phyloP scores from a whole-genome alignment of 2,329 filamentous ascomycete species.

The Penicillium sp. region DNA sequence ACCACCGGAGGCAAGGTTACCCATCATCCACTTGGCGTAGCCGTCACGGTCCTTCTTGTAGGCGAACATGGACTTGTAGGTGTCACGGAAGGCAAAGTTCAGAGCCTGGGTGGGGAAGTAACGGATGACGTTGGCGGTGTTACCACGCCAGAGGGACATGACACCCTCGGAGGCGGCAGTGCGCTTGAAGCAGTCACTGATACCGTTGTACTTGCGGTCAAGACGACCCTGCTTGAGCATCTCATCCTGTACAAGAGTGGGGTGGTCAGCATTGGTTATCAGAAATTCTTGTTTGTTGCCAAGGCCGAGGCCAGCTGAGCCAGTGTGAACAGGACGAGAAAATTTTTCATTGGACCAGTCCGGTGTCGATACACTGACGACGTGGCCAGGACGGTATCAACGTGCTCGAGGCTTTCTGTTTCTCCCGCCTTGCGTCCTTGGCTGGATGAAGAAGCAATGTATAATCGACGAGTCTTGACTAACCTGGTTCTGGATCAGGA shows the following conservation, averaged over 20 bases:
- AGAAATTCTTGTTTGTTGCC: not conserved
- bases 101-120: conserved; percentile 99
- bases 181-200: conserved; percentile 89
- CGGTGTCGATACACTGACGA: not conserved
- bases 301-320: conserved; percentile 1
- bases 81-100: conserved; percentile 99
- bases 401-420: too few species aligned
- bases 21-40: conserved; percentile 97
- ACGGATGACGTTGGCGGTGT: conserved; percentile 99
- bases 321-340: conserved; percentile 2
- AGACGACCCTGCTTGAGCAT: conserved; percentile 99
- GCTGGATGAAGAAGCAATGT: not conserved
- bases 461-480: conserved; percentile 35
- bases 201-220: conserved; percentile 92
- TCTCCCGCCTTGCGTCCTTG: not conserved
- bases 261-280: conserved; percentile 6
- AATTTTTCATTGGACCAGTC: conserved; percentile 13
- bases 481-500: conserved; percentile 99
- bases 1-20: conserved; percentile 99
- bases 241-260: conserved; percentile 74
- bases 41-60: conserved; percentile 99
- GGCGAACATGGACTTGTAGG: conserved; percentile 99
- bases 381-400: not conserved
- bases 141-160: conserved; percentile 95
- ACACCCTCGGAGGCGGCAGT: conserved; percentile 88